Base-by-base conservation (phyloP, 2,329 filamentous ascomycete genomes). In the Chaetomium sp. region DNA sequence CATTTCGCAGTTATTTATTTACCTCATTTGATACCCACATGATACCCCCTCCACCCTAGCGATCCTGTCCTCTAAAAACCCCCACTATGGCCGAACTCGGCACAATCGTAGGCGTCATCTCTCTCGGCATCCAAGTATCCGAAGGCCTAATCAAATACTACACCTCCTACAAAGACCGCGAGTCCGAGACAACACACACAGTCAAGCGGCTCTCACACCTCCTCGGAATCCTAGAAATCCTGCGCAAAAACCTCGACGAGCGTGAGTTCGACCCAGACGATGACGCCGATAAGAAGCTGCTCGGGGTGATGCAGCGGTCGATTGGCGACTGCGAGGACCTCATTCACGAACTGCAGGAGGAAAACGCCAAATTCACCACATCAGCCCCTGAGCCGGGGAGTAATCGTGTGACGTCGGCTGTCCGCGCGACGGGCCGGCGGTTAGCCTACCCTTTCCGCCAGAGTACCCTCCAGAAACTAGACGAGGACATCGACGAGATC, bases 81-180 rank as follows among this genome's bases (percentile, higher is more conserved):
- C 19, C 19, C 19, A 27, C 19, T 3, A 57, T 57, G 55, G 54
- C 46, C 10, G 53, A 50, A 6, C 12, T 41, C 35, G 50, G 55
- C 8, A 46, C 50, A 10, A 33, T 50, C 47, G 36, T 57, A 32
- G 46, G 55, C 2, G 41, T 74, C 40, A 59, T 73, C 35, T 73
- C 71, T 5, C 64, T 75, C 3, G 68, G 70, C 40, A 67, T 74
- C 12, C 61, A 70, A 59, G 64, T 68, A 34, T 62, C 68, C 1
- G 65, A 72, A 53, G 59, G 57, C 33, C 63, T 74, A 4, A 55
- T 68, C 53, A 54, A 69, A 9, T 72, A 69, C 55, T 74, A 74
- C 54, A 57, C 58, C 5, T 59, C 66, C 1, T 66, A 64, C 57
- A 65, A 64, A 49, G 53, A 59, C 54, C 66, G 64, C 47, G 41